Evolutionary conservation across 768 basidiomycete species (phyloP).

Genomic region (Harrya chromipes): DNA sequence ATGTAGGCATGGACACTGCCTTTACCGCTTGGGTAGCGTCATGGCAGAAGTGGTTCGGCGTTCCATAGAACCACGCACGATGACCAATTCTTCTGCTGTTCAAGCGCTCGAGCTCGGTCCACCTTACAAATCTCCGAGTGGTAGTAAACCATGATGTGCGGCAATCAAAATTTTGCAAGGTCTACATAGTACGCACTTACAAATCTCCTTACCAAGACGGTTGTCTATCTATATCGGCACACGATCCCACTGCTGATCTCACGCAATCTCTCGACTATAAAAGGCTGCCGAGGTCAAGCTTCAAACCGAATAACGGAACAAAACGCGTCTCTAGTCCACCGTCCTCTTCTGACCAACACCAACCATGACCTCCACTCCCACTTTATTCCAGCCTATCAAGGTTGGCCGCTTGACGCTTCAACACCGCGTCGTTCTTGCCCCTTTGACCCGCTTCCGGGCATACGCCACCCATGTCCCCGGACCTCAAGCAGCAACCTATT

Average conservation of each 20-base stretch:
- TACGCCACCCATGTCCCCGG: slow-evolving; percentile 34
- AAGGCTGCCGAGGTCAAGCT: background rate
- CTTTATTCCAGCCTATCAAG: slow-evolving; percentile 46
- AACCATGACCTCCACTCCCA: slow-evolving; percentile 1
- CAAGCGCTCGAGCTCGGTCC: too few species aligned
- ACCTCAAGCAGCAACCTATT: slow-evolving; percentile 40
- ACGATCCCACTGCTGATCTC: background rate
- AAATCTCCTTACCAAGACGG: too few species aligned
- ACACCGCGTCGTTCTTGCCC: slow-evolving; percentile 54
- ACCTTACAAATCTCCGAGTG: too few species aligned
- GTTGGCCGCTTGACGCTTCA: slow-evolving; percentile 40
- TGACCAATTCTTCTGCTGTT: too few species aligned
- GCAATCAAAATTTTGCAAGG: too few species aligned
- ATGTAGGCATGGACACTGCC: too few species aligned
- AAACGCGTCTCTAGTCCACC: background rate
- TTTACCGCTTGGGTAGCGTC: too few species aligned
- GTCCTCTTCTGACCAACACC: background rate
- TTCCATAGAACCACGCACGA: too few species aligned
- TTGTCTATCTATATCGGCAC: too few species aligned
- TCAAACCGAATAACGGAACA: background rate
- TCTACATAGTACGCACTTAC: too few species aligned
- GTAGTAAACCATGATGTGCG: too few species aligned
- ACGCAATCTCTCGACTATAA: background rate
- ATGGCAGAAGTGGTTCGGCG: background rate
- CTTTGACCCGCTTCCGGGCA: slow-evolving; percentile 47